Percentiles rank a stretch among this genome's conserved stretches.
Evolutionary conservation across 2,329 filamentous ascomycete species (phyloP).

Genomic region (Alternaria infectoria): DNA sequence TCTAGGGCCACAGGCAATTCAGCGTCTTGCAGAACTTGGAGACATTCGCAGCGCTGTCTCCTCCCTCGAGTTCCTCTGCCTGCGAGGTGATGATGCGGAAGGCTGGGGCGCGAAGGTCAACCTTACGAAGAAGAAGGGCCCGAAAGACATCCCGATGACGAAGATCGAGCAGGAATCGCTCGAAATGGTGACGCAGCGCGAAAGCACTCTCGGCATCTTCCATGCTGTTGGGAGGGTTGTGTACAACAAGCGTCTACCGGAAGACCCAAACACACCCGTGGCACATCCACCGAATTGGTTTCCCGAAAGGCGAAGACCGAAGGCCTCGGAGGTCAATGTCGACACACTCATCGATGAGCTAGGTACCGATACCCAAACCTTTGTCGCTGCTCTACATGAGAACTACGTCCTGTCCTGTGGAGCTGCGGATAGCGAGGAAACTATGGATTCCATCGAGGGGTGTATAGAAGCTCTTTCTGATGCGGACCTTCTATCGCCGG

Average conservation of each 20-base stretch:
- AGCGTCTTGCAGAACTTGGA: constrained; percentile 81
- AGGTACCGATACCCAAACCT: constrained; percentile 89
- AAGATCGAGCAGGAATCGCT: constrained; percentile 80
- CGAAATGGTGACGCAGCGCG: constrained; percentile 81
- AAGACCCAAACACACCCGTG: constrained; percentile 40
- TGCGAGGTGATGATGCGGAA: constrained; percentile 78
- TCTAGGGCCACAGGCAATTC: constrained; percentile 79
- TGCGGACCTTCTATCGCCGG: constrained; percentile 81
- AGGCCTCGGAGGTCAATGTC: constrained; percentile 53
- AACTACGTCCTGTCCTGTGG: constrained; percentile 90
- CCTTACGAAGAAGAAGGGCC: constrained; percentile 63
- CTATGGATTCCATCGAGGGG: constrained; percentile 79
- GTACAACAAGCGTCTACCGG: constrained; percentile 83
- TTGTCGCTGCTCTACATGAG: constrained; percentile 88
- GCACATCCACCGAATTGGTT: constrained; percentile 56
- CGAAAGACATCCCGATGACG: constrained; percentile 69
- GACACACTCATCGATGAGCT: constrained; percentile 89
- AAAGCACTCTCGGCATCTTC: constrained; percentile 91
- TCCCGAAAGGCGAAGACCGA: constrained; percentile 52
- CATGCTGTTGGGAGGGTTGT: constrained; percentile 95
- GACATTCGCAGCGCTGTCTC: constrained; percentile 94
- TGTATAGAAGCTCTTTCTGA: constrained; percentile 88
- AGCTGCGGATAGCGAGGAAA: constrained; percentile 61
- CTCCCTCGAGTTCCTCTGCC: constrained; percentile 87
- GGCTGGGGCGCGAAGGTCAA: constrained; percentile 82